A percentile compares a stretch with the other conserved stretches of the same genome.
Evolutionary conservation across 192 early-diverging fungal species (phyloP).

Genomic region (Coemansia sp.): DNA sequence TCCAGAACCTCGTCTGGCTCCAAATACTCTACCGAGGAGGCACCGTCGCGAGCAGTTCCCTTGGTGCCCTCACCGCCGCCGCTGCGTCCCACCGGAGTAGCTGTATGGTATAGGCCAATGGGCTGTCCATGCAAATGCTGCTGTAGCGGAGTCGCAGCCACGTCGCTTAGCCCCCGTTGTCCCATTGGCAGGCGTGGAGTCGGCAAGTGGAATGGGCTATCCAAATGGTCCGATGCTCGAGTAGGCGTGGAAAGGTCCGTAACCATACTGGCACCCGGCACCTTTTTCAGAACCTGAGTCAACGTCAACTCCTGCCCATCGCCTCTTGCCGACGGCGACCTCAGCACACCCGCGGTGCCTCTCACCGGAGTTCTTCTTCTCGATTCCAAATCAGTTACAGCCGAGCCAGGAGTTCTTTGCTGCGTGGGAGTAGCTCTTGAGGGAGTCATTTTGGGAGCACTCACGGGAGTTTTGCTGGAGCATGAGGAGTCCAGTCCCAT

Average conservation of each 20-base stretch:
- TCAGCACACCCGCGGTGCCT: conserved; percentile 19
- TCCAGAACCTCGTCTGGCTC: conserved; percentile 51
- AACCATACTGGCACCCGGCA: conserved; percentile 23
- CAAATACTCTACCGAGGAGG: conserved; percentile 35
- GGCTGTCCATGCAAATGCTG: conserved; percentile 43
- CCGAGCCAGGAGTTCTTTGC: conserved; percentile 21
- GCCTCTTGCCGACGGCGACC: conserved; percentile 22
- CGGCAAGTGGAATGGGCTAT: not conserved
- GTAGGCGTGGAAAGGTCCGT: conserved; percentile 29
- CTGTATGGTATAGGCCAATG: conserved; percentile 50
- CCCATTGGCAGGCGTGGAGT: conserved; percentile 40
- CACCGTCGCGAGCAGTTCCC: conserved; percentile 27
- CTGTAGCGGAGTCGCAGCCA: conserved; percentile 32
- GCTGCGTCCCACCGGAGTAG: conserved; percentile 29
- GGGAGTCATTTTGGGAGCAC: conserved; percentile 41
- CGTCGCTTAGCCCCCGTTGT: conserved; percentile 21
- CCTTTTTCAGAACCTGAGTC: conserved; percentile 32
- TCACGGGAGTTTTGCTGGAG: conserved; percentile 16
- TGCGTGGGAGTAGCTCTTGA: conserved; percentile 12
- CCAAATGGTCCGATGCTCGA: conserved; percentile 14
- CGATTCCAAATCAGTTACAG: not conserved
- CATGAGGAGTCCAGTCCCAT: conserved; percentile 34
- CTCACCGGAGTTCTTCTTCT: not conserved
- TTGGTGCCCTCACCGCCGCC: conserved; percentile 25
- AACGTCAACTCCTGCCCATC: conserved; percentile 28